Conservation (phyloP, 2,329 filamentous ascomycete genomes). For the Colletotrichum salicis region DNA sequence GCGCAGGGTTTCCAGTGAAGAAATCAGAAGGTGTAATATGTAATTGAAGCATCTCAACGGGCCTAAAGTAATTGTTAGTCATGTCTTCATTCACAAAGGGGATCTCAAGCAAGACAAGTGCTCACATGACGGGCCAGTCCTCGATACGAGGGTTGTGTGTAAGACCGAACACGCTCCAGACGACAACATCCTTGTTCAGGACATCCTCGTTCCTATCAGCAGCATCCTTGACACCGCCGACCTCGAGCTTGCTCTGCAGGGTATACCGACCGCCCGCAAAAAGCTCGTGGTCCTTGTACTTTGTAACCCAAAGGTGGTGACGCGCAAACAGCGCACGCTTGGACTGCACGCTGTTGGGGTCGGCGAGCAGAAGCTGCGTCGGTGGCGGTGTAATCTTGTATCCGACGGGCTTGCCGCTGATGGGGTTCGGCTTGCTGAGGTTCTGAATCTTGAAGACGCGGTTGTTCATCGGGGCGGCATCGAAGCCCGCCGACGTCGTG, state of each 20-base stretch:
- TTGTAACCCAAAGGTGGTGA: constrained; percentile 44
- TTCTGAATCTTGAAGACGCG: constrained; percentile 38
- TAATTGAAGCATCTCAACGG: constrained; percentile 62
- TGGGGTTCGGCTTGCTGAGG: constrained; percentile 42
- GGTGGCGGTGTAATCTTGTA: constrained; percentile 50
- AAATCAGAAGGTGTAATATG: constrained; percentile 59
- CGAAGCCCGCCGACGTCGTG: constrained; percentile 51
- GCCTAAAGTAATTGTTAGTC: constrained; percentile 47
- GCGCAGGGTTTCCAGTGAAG: constrained; percentile 58
- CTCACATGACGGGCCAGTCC: constrained; percentile 70
- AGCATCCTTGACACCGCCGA: constrained; percentile 35
- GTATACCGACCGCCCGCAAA: constrained; percentile 44
- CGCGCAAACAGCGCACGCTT: constrained; percentile 43
- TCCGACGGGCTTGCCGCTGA: constrained; percentile 48
- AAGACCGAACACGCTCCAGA: constrained; percentile 60
- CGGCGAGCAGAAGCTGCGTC: constrained; percentile 48
- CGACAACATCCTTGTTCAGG: constrained; percentile 57
- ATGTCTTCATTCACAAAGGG: background rate
- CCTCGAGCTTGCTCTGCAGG: constrained; percentile 46
- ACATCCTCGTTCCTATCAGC: constrained; percentile 57
- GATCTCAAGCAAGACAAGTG: constrained; percentile 19
- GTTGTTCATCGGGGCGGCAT: constrained; percentile 55
- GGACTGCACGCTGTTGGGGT: constrained; percentile 33
- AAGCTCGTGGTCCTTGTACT: constrained; percentile 43
- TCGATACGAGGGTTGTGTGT: constrained; percentile 68